These are phyloP conservation scores for Apiotrichum laibachii DNA, from an alignment of 1,284 basidiomycete genomes.

Conservation along the genomic window DNA sequence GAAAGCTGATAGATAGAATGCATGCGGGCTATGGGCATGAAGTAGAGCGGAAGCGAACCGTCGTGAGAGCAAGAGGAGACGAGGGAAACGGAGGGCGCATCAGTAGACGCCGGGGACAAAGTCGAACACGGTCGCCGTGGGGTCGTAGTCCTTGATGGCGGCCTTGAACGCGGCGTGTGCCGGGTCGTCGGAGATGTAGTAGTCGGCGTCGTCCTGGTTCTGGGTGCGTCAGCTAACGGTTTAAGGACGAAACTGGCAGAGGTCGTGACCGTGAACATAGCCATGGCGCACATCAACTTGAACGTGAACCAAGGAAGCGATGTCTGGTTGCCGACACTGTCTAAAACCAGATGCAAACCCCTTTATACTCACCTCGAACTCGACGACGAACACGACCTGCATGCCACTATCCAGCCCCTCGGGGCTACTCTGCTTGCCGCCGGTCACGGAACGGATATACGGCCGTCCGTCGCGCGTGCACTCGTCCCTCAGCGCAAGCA, in stretches of 20 bases:
- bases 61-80: too few species aligned
- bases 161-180: conserved; percentile 41
- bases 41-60: too few species aligned
- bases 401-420: conserved; percentile 38
- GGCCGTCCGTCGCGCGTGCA: conserved; percentile 14
- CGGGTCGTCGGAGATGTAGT: conserved; percentile 39
- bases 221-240: background rate
- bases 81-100: too few species aligned
- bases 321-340: too few species aligned
- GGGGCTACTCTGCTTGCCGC: conserved; percentile 39
- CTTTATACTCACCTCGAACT: conserved; percentile 34
- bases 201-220: conserved; percentile 31
- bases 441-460: conserved; percentile 37
- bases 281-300: too few species aligned
- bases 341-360: too few species aligned
- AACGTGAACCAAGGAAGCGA: too few species aligned
- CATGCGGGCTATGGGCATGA: too few species aligned
- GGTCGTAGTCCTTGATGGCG: conserved; percentile 18
- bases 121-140: conserved; percentile 29
- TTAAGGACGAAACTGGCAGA: too few species aligned
- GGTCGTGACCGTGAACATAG: too few species aligned
- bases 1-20: too few species aligned
- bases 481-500: background rate
- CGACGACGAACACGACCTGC: conserved; percentile 40
- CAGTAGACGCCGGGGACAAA: conserved; percentile 20